These are phyloP conservation scores for Mentha longifolia DNA, from an alignment of 257 asterid species.

Conservation along the genomic window DNA sequence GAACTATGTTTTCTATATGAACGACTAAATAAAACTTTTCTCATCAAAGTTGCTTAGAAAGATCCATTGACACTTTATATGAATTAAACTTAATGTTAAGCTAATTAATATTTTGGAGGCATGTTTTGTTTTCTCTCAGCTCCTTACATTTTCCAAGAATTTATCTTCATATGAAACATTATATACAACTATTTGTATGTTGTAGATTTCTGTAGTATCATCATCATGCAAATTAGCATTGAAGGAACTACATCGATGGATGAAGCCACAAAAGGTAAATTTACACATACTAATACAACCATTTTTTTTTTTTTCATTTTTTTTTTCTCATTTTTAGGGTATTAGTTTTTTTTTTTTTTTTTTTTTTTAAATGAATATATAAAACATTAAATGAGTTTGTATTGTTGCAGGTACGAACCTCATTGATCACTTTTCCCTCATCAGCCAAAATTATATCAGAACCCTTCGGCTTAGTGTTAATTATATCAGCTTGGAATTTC, in stretches of 20 bases:
- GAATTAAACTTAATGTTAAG: neutral
- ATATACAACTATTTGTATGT: neutral
- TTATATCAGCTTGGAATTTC: constrained; percentile 95
- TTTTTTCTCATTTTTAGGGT: neutral
- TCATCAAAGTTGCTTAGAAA: neutral
- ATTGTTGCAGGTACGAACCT: constrained; percentile 65
- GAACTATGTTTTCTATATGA: too few species aligned
- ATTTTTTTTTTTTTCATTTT: neutral
- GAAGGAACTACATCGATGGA: constrained; percentile 71
- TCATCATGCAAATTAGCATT: constrained; percentile 68
- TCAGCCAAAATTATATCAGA: constrained; percentile 82
- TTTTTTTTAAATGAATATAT: neutral
- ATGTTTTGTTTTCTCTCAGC: neutral
- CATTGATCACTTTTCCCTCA: constrained; percentile 71
- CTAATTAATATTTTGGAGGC: neutral
- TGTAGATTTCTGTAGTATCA: constrained; percentile 55
- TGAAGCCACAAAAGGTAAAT: constrained; percentile 76
- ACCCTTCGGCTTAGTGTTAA: constrained; percentile 81
- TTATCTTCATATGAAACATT: neutral
- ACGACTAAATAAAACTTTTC: too few species aligned
- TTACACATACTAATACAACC: neutral
- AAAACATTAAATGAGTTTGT: neutral
- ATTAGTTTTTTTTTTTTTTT: too few species aligned
- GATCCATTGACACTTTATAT: neutral
- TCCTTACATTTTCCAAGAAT: neutral